Evolutionary conservation across 2,329 filamentous ascomycete genomes (phyloP), one percentile per base, ranked within the genome.

Genomic region (Coniosporium tulheliwenetii): DNA sequence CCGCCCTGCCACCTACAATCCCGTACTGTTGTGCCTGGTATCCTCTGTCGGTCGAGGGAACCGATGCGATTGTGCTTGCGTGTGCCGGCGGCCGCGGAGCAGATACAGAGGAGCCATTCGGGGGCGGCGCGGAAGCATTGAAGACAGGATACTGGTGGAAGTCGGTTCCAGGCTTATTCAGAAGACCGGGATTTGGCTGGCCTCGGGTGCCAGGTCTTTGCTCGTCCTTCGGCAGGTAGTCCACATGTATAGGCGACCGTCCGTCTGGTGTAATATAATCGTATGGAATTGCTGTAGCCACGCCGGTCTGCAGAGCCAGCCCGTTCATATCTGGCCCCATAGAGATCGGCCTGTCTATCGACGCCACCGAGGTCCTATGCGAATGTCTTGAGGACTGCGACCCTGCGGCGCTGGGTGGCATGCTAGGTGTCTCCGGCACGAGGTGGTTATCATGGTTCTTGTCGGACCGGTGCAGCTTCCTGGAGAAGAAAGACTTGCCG

Each of bases 281-380:
- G 65, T 93, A 93, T 30, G 87, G 85, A 48, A 95, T 87, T 26
- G 84, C 81, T 30, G 85, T 85, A 54, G 94, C 85, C 43, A 89
- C 76, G 43, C 85, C 86, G 30, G 85, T 80, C 55, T 77, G 79
- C 65, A 79, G 78, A 54, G 81, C 81, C 45, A 87, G 63, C 44
- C 75, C 78, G 44, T 70, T 63, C 38, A 56, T 51, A 50, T 77
- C 72, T n/a, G 63, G 52, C 42, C 80, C 79, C 51, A 77, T 69
- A 38, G 77, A 75, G 47, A 70, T 64, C 38, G 77, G 73, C 45
- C 75, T 30, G 29, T 89, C 84, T 52, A 85, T 61, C 10, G 82
- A 89, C 48, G 79, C 69, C 48, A 76, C 64, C 32, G 81, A 86
- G 12, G 16, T 30, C 15, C 37, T 16, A 52, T 78, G 77, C 36